Conservation (phyloP, 257 asterid genomes). For the Paraleonurus japonicus region DNA sequence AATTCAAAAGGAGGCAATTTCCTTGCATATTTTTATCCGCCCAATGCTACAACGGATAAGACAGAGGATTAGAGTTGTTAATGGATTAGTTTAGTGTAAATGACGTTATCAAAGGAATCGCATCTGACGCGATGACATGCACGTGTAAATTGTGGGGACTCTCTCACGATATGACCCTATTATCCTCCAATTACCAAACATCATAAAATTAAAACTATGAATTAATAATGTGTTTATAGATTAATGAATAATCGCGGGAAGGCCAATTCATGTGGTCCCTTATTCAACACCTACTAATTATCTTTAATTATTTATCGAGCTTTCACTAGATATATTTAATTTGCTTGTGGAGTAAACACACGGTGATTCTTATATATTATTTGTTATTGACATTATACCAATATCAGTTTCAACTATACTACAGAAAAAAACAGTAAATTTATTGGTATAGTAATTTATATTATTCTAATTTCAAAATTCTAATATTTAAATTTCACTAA, state of each 20-base stretch:
- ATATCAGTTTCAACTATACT: background rate
- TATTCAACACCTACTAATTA: constrained; percentile 23
- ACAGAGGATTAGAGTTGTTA: constrained; percentile 29
- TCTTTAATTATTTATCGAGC: background rate
- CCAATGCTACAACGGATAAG: constrained; percentile 44
- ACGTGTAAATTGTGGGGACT: constrained; percentile 41
- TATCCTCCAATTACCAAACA: background rate
- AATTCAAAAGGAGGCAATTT: background rate
- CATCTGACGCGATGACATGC: constrained; percentile 39
- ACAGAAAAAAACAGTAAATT: background rate
- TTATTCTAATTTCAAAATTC: background rate
- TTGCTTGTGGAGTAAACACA: constrained; percentile 1
- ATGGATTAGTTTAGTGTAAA: constrained; percentile 20
- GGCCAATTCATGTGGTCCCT: constrained; percentile 22
- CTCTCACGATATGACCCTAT: background rate
- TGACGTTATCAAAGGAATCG: constrained; percentile 36
- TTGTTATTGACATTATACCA: background rate
- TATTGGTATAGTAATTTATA: background rate
- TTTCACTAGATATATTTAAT: background rate
- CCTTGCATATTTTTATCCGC: constrained; percentile 19
- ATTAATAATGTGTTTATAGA: background rate
- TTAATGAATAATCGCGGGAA: constrained; percentile 22
- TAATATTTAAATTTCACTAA: background rate
- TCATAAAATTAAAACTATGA: background rate
- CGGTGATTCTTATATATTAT: background rate